Evolutionary conservation across 345 rosid genomes (phyloP), one percentile per base, ranked within the genome.

Genomic region (Bruguiera sexangula): DNA sequence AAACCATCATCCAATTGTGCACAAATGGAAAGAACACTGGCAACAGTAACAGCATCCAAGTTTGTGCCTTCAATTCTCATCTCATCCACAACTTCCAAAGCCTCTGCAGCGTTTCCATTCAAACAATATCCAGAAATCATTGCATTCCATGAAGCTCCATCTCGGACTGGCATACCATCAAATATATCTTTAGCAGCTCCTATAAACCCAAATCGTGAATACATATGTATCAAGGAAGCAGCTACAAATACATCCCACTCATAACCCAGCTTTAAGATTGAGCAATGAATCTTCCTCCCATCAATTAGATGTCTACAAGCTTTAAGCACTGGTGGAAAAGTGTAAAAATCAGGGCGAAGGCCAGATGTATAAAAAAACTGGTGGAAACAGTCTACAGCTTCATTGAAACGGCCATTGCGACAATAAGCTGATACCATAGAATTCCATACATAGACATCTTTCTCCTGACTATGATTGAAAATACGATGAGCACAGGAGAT

Each of bases 131-230:
- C 94, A 60, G 86, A 86, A 66, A 93, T 87, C 96, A 93, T 82
- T 1, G 98, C 89, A 78, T 93, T 93, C 98, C 98, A 92, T 0
- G 91, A 84, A 60, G 87, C 98, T 56, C 83, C 85, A 67, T 82
- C 88, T 79, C 71, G 82, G 5, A 69, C 69, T 27, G 75, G 73
- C 86, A 90, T 84, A 65, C 79, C 70, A 75, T 88, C 84, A 63
- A 93, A 93, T 55, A 90, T 68, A 64, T 67, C 66, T 32, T 86
- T 65, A 63, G 96, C 91, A 73, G 66, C 76, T 31, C 64, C 66
- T 64, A 89, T 73, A 63, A 65, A 66, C 65, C 87, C 85, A 68
- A 96, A 91, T 71, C 90, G 85, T 0, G 94, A 82, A 66, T 91
- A 93, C 93, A 93, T 84, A 58, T 89, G 89, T 74, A 89, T 72